phyloP scores from a whole-genome alignment of 75 land plant genomes.

The Picea sitchensis region DNA sequence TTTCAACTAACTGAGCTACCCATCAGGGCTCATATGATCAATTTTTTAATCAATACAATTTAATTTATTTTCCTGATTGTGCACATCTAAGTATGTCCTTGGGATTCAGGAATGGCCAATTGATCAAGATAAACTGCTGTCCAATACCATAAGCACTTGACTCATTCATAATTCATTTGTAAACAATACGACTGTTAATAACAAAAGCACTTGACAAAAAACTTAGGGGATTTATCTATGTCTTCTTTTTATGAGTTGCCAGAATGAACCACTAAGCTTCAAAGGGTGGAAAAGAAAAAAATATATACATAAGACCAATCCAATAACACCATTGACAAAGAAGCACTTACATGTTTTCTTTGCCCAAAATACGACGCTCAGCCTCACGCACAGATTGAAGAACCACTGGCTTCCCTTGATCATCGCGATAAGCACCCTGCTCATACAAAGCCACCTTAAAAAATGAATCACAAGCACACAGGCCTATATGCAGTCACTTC shows the following conservation, averaged over 20 bases:
- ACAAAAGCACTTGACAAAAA: neutral
- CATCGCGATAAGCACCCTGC: constrained; percentile 92
- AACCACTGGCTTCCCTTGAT: constrained; percentile 90
- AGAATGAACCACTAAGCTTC: neutral
- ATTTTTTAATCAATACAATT: too few relatives aligned
- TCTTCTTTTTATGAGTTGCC: neutral
- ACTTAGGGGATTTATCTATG: neutral
- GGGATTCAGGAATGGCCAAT: too few relatives aligned
- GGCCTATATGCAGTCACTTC: neutral
- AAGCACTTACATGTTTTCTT: constrained; percentile 50
- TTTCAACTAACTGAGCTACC: too few relatives aligned
- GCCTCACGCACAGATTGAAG: constrained; percentile 86
- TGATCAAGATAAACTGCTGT: too few relatives aligned
- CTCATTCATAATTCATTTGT: neutral
- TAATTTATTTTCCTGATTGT: too few relatives aligned
- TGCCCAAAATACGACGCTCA: constrained; percentile 74
- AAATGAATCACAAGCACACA: constrained; percentile 3
- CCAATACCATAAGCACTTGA: too few relatives aligned
- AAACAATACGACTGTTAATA: neutral
- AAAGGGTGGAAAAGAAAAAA: neutral
- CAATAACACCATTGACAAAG: neutral
- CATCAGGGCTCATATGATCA: too few relatives aligned
- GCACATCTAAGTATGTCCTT: too few relatives aligned
- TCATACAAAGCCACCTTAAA: neutral
- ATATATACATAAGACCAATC: neutral